Percentiles rank a stretch among this genome's conserved stretches.
Evolutionary conservation across 768 basidiomycete species (phyloP).

Genomic region (Tricholoma furcatifolium): DNA sequence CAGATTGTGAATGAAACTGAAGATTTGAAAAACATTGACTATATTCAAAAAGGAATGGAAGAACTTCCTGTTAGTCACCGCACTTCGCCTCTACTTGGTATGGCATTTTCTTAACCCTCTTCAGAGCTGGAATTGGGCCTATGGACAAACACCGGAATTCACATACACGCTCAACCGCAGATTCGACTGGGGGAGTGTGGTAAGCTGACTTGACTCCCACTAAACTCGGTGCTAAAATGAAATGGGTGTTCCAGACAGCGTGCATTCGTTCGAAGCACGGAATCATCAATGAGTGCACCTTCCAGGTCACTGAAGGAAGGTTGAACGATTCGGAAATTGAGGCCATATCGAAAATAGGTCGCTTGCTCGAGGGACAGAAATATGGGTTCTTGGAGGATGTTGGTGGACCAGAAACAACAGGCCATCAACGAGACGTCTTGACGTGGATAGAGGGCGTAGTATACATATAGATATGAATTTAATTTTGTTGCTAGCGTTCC

Average conservation of each 20-base stretch:
- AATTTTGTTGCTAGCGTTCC: neutral
- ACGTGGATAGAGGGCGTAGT: constrained; percentile 18
- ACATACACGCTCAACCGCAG: constrained; percentile 49
- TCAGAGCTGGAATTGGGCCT: constrained; percentile 92
- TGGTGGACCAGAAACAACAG: neutral
- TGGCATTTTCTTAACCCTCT: neutral
- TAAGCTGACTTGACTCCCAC: constrained; percentile 23
- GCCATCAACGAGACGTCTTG: constrained; percentile 15
- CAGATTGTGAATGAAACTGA: constrained; percentile 44
- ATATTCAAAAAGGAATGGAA: constrained; percentile 65
- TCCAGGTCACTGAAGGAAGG: constrained; percentile 25
- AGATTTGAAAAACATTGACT: constrained; percentile 44
- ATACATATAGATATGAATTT: constrained; percentile 4
- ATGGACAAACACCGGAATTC: constrained; percentile 94
- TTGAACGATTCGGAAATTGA: constrained; percentile 5
- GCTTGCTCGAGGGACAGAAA: constrained; percentile 25
- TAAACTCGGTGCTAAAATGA: neutral
- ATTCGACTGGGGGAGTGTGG: constrained; percentile 56
- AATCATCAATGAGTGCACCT: constrained; percentile 48
- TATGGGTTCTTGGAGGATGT: constrained; percentile 31
- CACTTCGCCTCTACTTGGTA: neutral
- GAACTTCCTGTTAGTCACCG: constrained; percentile 63
- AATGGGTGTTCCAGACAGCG: constrained; percentile 32
- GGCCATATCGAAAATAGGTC: constrained; percentile 9
- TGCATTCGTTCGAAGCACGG: constrained; percentile 66